Base-by-base conservation (phyloP, 345 rosid species). In the Populus euphratica region DNA sequence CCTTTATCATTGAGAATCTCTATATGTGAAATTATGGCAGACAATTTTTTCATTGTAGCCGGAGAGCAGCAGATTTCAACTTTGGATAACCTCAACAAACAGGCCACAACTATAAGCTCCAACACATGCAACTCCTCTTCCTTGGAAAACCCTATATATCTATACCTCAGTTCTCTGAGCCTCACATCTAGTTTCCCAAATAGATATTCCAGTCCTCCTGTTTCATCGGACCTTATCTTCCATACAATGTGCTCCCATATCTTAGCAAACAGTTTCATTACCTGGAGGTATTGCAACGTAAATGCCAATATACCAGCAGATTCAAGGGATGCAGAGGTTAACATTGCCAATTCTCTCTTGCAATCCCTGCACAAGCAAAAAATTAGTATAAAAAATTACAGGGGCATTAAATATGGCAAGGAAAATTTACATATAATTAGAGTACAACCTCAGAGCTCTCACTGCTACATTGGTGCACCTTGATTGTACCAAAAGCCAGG, bases 401-500 rank as follows among this genome's bases (percentile, higher is more conserved):
- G 39, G 52, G 35, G 35, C 13, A 36, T 18, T 17, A 67, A 59
- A 27, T 1, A 63, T 33, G 5, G n/a, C 12, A 35, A 73, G 41
- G 27, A 49, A 77, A 43, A 73, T 36, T 39, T 41, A 77, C 29
- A 80, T 20, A 52, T 75, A 41, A 74, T 44, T 13, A 68, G 38
- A 72, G 29, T 47, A 77, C 76, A 74, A 91, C 98, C 98, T 91
- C 77, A 92, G 79, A 14, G 81, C 83, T 82, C 69, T 83, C 73
- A 89, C 21, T 78, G 85, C 94, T 81, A 87, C 90, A 68, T 56
- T 73, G 47, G 81, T 77, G 81, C 59, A 83, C 72, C 91, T 89
- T 76, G 87, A 91, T 83, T 85, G 86, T 67, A 89, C 86, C 85
- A 92, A 83, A 16, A 79, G 76, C 99, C 98, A 96, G 62, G 83